Evolutionary conservation across 345 rosid species (phyloP), one percentile per base, ranked within the genome.

Genomic region (Dipteronia sinensis): DNA sequence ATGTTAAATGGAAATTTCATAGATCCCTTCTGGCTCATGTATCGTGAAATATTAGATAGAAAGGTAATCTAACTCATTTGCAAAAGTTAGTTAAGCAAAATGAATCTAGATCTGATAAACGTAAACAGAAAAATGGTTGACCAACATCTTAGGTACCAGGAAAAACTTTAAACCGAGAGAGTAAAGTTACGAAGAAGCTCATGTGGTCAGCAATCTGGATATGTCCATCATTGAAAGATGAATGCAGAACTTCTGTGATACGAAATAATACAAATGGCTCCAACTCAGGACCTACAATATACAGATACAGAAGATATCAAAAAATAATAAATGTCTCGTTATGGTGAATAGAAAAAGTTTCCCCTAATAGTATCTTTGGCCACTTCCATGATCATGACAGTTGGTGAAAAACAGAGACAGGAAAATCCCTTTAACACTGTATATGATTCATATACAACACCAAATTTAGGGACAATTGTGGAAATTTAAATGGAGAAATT

Each of bases 161-260:
- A 76, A 58, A 67, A 83, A 87, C 94, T 87, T 85, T 86, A 72
- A 87, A 88, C 74, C 84, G 83, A n/a, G 90, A 81, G 67, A 90
- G 73, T 82, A 92, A 78, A 69, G 90, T 91, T 82, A 87, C 68
- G 69, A 91, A 79, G 86, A 96, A 91, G 86, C 97, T 89, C 55
- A 89, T 76, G 78, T 88, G 84, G 78, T 94, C 91, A 67, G 89
- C 84, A 77, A 89, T 80, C 82, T 82, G 84, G 77, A 96, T 80
- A 81, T 86, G 92, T 74, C 97, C 96, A 85, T 83, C 89, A 75
- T 61, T 80, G 59, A 81, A 93, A 55, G 94, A 81, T 11, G 87
- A 83, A 78, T 92, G 91, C 83, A 94, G 80, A 85, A 87, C 79
- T 76, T 94, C 97, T 58, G 90, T 78, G 44, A 86, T 85, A 64